Conservation (phyloP, 106 monocot species). For the Acorus calamus region DNA sequence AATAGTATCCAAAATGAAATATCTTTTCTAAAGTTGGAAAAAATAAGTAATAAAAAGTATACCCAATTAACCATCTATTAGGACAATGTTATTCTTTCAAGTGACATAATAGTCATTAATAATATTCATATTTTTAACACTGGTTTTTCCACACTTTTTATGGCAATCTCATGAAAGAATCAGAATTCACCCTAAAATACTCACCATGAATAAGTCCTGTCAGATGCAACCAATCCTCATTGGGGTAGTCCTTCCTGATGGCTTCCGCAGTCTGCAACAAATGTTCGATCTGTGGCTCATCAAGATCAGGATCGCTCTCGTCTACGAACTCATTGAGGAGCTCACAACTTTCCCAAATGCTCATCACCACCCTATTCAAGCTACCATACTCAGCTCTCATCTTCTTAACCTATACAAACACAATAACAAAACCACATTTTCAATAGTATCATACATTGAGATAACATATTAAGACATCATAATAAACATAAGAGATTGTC, state of each 20-base stretch:
- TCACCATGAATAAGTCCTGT: background rate
- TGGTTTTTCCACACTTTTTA: no score
- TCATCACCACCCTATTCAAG: background rate
- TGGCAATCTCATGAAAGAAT: no score
- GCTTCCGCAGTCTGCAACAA: slow-evolving; percentile 79
- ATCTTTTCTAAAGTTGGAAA: background rate
- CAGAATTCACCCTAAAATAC: no score
- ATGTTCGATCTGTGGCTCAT: slow-evolving; percentile 85
- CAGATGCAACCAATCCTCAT: slow-evolving; percentile 38
- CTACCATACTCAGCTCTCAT: background rate
- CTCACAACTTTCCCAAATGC: background rate
- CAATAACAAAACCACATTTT: background rate
- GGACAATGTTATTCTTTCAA: no score
- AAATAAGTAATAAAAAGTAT: background rate
- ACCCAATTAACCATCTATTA: no score
- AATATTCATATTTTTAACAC: no score
- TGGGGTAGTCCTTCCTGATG: slow-evolving; percentile 51
- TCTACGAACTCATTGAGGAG: slow-evolving; percentile 26
- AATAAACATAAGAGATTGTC: no score
- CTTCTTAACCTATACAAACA: background rate
- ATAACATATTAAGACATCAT: no score
- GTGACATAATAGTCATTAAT: no score
- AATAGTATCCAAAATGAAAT: no score
- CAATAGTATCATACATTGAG: no score
- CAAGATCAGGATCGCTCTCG: slow-evolving; percentile 74